Evolutionary conservation across 331 rosid genomes (phyloP).

Genomic region (Acacia concinna): DNA sequence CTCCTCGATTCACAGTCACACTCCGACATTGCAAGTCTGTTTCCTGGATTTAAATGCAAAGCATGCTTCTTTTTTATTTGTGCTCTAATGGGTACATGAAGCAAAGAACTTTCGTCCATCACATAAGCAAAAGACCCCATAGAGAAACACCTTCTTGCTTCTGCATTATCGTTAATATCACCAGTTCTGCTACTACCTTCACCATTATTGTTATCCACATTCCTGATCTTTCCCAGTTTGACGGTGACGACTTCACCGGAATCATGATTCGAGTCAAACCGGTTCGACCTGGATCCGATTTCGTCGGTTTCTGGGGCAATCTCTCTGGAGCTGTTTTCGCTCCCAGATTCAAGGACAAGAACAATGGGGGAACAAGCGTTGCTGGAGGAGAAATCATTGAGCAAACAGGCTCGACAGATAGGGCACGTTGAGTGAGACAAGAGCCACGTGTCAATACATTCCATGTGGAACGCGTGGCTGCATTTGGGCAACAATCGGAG

Average conservation of each 20-base stretch:
- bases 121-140: conserved; percentile 72
- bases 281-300: conserved; percentile 30
- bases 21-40: conserved; percentile 73
- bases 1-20: conserved; percentile 76
- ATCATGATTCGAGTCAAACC: neutral
- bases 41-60: conserved; percentile 47
- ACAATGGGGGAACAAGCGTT: conserved; percentile 59
- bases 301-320: conserved; percentile 44
- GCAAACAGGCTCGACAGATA: conserved; percentile 70
- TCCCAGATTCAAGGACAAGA: conserved; percentile 85
- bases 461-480: conserved; percentile 93
- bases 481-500: conserved; percentile 89
- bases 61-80: neutral
- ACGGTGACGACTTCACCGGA: conserved; percentile 47
- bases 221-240: conserved; percentile 71
- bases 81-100: conserved; percentile 53
- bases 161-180: conserved; percentile 22
- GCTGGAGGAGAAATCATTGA: conserved; percentile 53
- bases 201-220: conserved; percentile 34
- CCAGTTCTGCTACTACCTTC: conserved; percentile 35
- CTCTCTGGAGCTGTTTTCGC: conserved; percentile 76
- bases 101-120: conserved; percentile 55
- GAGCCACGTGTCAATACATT: conserved; percentile 95
- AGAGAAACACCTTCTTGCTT: conserved; percentile 67
- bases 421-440: conserved; percentile 97